These are phyloP conservation scores for Cenchrus purpureus DNA, from an alignment of 176 grass and related monocot genomes.

Conservation along the genomic window DNA sequence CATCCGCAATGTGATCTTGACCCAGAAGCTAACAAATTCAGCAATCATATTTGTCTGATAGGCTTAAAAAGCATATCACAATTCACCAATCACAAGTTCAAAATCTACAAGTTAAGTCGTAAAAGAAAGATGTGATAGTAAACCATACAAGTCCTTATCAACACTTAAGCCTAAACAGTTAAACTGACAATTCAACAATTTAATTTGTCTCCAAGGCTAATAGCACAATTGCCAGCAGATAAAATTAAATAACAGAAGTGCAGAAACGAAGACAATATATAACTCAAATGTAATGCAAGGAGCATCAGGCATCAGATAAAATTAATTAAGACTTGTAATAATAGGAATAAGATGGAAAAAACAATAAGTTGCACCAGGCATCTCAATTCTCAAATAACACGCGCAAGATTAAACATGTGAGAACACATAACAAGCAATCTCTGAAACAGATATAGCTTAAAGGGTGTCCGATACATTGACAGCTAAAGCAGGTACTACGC, in stretches of 20 bases:
- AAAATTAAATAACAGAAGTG: too few relatives aligned
- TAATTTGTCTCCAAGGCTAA: too few relatives aligned
- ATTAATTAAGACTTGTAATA: too few relatives aligned
- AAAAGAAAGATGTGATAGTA: neutral
- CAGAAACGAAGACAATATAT: too few relatives aligned
- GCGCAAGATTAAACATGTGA: neutral
- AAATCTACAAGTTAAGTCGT: too few relatives aligned
- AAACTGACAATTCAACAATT: too few relatives aligned
- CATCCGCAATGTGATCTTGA: neutral
- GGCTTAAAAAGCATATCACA: neutral
- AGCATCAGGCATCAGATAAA: too few relatives aligned
- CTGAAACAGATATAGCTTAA: neutral
- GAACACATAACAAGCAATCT: neutral
- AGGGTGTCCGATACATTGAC: neutral
- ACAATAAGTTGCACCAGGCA: neutral
- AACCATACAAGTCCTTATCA: neutral
- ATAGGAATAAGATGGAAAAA: too few relatives aligned
- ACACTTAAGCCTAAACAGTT: too few relatives aligned
- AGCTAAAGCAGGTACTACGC: neutral
- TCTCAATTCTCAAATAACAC: neutral
- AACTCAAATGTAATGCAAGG: neutral
- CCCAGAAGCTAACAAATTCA: neutral
- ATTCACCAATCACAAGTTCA: neutral
- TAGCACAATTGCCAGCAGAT: too few relatives aligned
- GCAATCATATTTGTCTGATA: neutral